These are phyloP conservation scores for California macrophylla DNA, from an alignment of 441 rosid species.

Conservation along the genomic window DNA sequence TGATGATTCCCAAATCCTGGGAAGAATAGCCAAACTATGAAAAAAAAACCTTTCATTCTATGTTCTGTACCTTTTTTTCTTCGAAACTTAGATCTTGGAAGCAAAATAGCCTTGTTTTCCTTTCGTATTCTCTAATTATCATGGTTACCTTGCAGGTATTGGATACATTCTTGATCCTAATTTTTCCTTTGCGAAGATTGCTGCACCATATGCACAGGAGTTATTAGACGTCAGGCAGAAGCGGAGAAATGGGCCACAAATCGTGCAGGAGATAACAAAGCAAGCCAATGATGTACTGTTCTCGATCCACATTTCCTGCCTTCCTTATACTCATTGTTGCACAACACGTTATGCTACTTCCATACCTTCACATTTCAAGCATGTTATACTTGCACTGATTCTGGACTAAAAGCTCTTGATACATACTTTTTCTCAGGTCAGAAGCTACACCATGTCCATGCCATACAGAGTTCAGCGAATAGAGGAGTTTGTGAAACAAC, in stretches of 20 bases:
- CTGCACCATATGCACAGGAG: constrained; percentile 97
- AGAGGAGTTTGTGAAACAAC: constrained; percentile 81
- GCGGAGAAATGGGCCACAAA: constrained; percentile 45
- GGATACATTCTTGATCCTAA: constrained; percentile 75
- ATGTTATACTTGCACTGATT: neutral
- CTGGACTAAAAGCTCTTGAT: constrained; percentile 8
- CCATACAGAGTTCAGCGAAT: constrained; percentile 74
- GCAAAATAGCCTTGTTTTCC: neutral
- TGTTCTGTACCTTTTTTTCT: neutral
- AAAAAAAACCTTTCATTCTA: neutral
- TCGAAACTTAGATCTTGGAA: neutral
- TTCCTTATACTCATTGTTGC: neutral
- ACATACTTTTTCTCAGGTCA: constrained; percentile 40
- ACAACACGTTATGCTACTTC: too few relatives aligned
- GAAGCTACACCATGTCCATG: constrained; percentile 72
- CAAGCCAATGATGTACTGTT: constrained; percentile 77
- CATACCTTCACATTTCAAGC: neutral
- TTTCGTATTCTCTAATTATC: constrained; percentile 1
- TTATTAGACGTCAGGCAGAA: constrained; percentile 55
- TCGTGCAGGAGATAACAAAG: constrained; percentile 70
- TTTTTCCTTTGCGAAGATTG: constrained; percentile 73
- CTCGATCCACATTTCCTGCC: neutral
- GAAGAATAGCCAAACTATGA: neutral
- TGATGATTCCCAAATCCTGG: too few relatives aligned
- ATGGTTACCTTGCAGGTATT: constrained; percentile 44